These are phyloP conservation scores for Starmerella vitae DNA, from an alignment of 805 yeast species.

Conservation along the genomic window DNA sequence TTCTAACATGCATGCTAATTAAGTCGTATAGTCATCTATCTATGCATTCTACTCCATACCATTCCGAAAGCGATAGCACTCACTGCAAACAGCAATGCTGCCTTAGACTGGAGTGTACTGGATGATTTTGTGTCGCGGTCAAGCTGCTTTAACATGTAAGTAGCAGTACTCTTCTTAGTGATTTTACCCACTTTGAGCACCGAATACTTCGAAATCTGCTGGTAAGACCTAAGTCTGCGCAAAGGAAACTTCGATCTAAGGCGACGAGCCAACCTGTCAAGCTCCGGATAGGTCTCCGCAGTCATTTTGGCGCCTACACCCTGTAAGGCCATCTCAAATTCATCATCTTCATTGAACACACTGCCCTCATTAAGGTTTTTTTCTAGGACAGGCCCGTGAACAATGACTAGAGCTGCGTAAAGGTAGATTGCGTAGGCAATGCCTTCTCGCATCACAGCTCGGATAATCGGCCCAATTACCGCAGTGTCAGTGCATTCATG, in stretches of 20 bases:
- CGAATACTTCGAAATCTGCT: constrained; percentile 24
- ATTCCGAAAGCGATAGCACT: constrained; percentile 13
- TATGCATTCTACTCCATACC: constrained; percentile 11
- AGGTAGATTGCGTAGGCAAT: constrained; percentile 44
- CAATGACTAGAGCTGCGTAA: constrained; percentile 36
- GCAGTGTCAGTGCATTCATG: constrained; percentile 47
- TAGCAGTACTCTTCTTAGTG: constrained; percentile 12
- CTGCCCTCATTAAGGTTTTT: background rate
- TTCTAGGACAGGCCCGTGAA: constrained; percentile 1
- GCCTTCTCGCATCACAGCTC: constrained; percentile 46
- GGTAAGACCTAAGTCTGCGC: constrained; percentile 18
- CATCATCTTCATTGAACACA: constrained; percentile 28
- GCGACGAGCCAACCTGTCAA: constrained; percentile 16
- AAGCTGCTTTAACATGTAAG: constrained; percentile 11
- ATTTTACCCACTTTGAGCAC: constrained; percentile 26
- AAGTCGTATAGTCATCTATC: background rate
- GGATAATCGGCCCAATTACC: constrained; percentile 52
- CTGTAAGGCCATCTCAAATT: constrained; percentile 32
- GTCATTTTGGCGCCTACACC: constrained; percentile 20
- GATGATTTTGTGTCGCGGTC: constrained; percentile 4
- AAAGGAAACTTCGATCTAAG: constrained; percentile 19
- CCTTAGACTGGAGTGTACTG: background rate
- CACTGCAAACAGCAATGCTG: constrained; percentile 11
- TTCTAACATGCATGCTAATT: too few species aligned
- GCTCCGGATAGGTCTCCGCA: constrained; percentile 11